phyloP scores from a whole-genome alignment of 2,329 filamentous ascomycete genomes.

The Alternaria burnsii region DNA sequence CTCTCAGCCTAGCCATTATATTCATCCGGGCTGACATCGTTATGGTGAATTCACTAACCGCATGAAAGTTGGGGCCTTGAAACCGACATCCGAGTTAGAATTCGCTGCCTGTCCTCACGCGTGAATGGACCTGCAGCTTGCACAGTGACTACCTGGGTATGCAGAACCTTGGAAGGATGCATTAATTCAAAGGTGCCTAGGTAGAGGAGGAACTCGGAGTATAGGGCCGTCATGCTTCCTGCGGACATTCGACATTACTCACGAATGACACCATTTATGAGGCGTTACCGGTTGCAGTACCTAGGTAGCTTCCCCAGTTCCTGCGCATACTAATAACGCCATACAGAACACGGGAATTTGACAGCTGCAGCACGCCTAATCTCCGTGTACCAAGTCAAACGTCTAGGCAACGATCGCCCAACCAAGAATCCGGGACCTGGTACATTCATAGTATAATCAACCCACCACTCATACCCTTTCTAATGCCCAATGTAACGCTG shows the following conservation, averaged over 20 bases:
- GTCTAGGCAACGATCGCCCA: neutral
- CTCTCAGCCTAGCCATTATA: neutral
- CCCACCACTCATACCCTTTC: neutral
- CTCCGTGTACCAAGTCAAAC: neutral
- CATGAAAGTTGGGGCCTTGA: neutral
- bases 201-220: neutral
- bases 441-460: neutral
- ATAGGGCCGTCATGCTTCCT: neutral
- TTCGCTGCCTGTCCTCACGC: neutral
- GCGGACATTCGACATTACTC: neutral
- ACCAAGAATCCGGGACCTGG: neutral
- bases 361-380: neutral
- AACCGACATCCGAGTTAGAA: neutral
- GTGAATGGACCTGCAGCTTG: neutral
- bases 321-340: neutral
- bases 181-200: neutral
- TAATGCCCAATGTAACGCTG: neutral
- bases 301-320: neutral
- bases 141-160: neutral
- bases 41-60: neutral
- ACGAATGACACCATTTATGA: neutral
- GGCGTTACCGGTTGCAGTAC: neutral
- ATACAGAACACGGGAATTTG: neutral
- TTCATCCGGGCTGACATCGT: neutral
- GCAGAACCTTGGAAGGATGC: no score